Conservation (phyloP, 2,329 filamentous ascomycete species). For the Coniochaeta prunicola region DNA sequence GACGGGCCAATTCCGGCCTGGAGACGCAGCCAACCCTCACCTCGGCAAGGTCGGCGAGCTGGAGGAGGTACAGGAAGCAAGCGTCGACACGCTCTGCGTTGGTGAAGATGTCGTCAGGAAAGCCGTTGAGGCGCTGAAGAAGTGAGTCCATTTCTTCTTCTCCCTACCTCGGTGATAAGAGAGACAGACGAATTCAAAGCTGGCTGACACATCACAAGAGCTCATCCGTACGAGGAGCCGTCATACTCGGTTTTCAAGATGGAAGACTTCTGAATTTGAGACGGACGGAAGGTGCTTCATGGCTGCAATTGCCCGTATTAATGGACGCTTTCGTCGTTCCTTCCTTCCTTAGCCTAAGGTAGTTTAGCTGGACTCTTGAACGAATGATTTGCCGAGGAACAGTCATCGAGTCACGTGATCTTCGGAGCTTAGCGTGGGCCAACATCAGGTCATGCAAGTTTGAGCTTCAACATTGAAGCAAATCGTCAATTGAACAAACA, state of each 20-base stretch:
- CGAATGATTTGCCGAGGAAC: neutral
- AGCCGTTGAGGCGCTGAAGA: conserved; percentile 58
- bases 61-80: conserved; percentile 52
- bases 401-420: neutral
- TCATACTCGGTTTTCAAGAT: conserved; percentile 40
- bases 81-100: conserved; percentile 55
- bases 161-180: neutral
- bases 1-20: conserved; percentile 60
- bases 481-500: neutral
- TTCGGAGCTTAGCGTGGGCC: neutral
- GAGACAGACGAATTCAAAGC: neutral
- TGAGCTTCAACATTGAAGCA: conserved; percentile 1
- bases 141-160: too few species aligned
- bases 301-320: too few species aligned
- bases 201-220: conserved; percentile 20
- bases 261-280: conserved; percentile 33
- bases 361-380: too few species aligned
- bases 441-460: conserved; percentile 6
- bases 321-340: too few species aligned
- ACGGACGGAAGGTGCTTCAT: too few species aligned
- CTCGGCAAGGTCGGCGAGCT: conserved; percentile 51
- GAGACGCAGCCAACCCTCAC: conserved; percentile 51
- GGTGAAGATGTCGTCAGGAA: conserved; percentile 48
- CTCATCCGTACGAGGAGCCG: conserved; percentile 46
- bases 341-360: too few species aligned